These are phyloP conservation scores for Blastobotrys parvus DNA, from an alignment of 805 yeast genomes.

Conservation along the genomic window DNA sequence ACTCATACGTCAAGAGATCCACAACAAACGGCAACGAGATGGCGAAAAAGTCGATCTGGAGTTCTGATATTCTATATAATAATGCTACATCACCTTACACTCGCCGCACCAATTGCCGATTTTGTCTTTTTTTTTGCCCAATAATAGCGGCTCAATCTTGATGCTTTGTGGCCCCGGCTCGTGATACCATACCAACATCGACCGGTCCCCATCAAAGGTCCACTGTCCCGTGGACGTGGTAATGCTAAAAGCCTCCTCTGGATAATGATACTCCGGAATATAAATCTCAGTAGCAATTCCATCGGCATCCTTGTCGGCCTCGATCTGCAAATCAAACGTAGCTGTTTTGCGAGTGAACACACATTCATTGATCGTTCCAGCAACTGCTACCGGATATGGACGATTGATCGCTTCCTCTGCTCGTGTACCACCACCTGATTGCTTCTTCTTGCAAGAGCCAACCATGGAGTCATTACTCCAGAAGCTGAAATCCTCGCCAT, in stretches of 20 bases:
- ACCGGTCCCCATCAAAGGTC: conserved; percentile 41
- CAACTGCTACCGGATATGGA: conserved; percentile 61
- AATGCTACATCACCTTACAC: background rate
- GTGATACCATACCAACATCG: conserved; percentile 68
- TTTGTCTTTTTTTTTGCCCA: background rate
- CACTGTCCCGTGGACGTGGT: conserved; percentile 49
- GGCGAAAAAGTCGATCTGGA: conserved; percentile 8
- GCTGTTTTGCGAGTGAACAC: conserved; percentile 49
- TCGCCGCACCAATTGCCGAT: no score
- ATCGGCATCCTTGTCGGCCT: conserved; percentile 13
- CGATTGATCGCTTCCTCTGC: conserved; percentile 69
- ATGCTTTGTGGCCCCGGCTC: conserved; percentile 9
- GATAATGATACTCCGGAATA: conserved; percentile 69
- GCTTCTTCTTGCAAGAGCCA: background rate
- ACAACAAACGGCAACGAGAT: conserved; percentile 36
- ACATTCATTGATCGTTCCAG: conserved; percentile 48
- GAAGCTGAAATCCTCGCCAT: conserved; percentile 86
- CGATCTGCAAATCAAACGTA: conserved; percentile 42
- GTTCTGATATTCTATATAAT: background rate
- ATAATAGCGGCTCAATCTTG: conserved; percentile 3
- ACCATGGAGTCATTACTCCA: conserved; percentile 32
- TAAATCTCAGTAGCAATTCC: conserved; percentile 49
- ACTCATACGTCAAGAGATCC: conserved; percentile 47
- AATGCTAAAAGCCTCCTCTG: conserved; percentile 38
- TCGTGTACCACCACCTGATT: background rate